Conservation (phyloP, 306 rosid species). For the Adenanthera pavonina region DNA sequence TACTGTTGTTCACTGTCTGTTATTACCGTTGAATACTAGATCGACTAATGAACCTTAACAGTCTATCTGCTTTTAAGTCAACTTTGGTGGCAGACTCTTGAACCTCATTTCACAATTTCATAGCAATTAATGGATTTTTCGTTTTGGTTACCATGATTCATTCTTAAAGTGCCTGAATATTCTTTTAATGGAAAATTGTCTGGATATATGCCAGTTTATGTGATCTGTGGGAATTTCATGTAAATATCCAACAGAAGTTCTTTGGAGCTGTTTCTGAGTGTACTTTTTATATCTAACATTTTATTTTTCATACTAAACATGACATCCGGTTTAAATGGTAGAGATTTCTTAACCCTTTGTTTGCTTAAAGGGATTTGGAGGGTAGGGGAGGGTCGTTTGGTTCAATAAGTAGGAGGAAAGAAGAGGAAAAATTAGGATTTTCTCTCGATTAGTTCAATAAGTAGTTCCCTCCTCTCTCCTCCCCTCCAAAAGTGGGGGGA, state of each 20-base stretch:
- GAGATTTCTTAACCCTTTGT: background rate
- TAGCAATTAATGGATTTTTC: background rate
- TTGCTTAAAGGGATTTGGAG: no score
- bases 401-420: no score
- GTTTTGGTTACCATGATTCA: background rate
- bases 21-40: background rate
- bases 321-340: constrained; percentile 5
- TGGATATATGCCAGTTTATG: no score
- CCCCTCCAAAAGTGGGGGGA: no score
- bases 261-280: no score
- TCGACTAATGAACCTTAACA: background rate
- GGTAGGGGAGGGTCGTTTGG: no score
- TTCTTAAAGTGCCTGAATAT: background rate
- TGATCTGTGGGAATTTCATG: no score
- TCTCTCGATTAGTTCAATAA: no score
- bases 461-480: no score
- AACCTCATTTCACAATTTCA: background rate
- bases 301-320: no score
- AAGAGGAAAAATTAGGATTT: no score
- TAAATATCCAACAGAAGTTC: no score
- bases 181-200: background rate
- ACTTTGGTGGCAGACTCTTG: background rate
- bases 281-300: background rate
- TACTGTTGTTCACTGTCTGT: background rate
- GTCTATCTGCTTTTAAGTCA: background rate